Evolutionary conservation across 805 yeast genomes (phyloP), one percentile per base, ranked within the genome.

Genomic region (Metschnikowia orientalis): DNA sequence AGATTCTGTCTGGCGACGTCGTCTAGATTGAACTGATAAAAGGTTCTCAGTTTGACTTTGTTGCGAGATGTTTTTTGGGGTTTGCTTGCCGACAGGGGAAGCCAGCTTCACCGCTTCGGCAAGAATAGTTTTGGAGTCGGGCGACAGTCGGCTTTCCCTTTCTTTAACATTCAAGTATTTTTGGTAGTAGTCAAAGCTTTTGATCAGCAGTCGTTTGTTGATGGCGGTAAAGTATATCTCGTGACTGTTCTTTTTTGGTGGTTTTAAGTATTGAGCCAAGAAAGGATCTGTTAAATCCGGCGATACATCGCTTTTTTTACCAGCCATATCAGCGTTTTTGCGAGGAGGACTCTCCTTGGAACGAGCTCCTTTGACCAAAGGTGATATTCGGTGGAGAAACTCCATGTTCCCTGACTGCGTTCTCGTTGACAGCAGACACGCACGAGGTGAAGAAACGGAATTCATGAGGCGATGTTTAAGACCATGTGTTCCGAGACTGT

Each of bases 241-340:
- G 12, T 38, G 44, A 16, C 32, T 30, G 23, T 44, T 32, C 16
- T 21, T 28, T 25, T 28, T 32, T 11, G 33, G 23, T 25, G 43
- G 47, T 29, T 34, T 40, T 30, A 46, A 32, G 32, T 46, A 46
- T 25, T 39, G 47, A 3, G 45, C 45, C 9, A 46, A 36, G 22
- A 44, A 46, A 6, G 50, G 47, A 23, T 46, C 50, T 6, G 34
- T 31, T 4, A 33, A 28, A n/a, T n/a, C n/a, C n/a, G n/a, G n/a
- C n/a, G n/a, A n/a, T n/a, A n/a, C n/a, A n/a, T n/a, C n/a, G n/a
- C n/a, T n/a, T n/a, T n/a, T n/a, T n/a, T n/a, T n/a, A n/a, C n/a
- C n/a, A n/a, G n/a, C n/a, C n/a, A n/a, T n/a, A n/a, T n/a, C n/a
- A n/a, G n/a, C n/a, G n/a, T n/a, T n/a, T n/a, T n/a, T n/a, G n/a